Evolutionary conservation across 78 protist species (phyloP), one percentile per base, ranked within the genome.

Genomic region (Guillardia theta): DNA sequence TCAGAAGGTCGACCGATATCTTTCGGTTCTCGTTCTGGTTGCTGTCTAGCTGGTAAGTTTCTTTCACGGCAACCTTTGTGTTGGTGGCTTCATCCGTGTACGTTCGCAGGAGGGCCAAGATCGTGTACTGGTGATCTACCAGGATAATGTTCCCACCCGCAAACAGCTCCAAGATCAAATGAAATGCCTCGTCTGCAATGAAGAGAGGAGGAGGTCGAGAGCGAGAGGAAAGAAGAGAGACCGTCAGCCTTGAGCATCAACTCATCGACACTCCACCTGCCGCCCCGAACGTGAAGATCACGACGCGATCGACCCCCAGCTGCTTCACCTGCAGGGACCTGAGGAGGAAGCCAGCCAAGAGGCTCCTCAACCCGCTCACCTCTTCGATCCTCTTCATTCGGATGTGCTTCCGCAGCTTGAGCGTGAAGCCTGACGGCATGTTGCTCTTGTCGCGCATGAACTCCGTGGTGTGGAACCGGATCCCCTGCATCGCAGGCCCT

Each of bases 251-350:
- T 22, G 19, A 78, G 3, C 97, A 94, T 47, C 93, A 97, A 15
- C 64, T 19, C 64, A 54, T 15, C 64, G 64, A 22, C 15, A 54
- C n/a, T n/a, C n/a, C n/a, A n/a, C n/a, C n/a, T n/a, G n/a, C n/a
- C 97, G 64, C 95, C 41, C 97, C 98, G 87, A 97, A 98, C 19
- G 94, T 83, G 64, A 99, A 37, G 41, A 96, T 76, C 0, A 98
- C 93, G 45, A 97, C 94, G 70, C 99, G 98, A 64, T 99, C 99
- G 37, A 95, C 94, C 27, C 99, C 99, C 9, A 98, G 70, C 95
- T 98, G 99, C 41, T 48, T 64, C 24, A 98, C 95, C n/a, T n/a
- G n/a, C n/a, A n/a, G n/a, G 88, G n/a, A n/a, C n/a, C n/a, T n/a
- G n/a, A n/a, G n/a, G n/a, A n/a, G n/a, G n/a, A n/a, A n/a, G n/a